phyloP scores from a whole-genome alignment of 192 early-diverging fungal species.

The Entophlyctis luteolus region DNA sequence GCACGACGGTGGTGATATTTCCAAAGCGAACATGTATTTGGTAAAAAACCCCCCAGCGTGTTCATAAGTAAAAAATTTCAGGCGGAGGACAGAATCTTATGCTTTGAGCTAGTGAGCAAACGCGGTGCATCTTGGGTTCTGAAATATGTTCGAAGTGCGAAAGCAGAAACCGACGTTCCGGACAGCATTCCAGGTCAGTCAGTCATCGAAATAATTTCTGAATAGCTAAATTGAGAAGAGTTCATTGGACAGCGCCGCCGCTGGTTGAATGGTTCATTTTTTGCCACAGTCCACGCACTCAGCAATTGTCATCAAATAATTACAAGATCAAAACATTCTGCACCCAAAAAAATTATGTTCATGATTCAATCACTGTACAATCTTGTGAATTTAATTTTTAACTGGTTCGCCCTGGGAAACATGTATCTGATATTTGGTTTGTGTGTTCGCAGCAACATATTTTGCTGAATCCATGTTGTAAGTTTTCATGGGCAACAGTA shows the following conservation, averaged over 20 bases:
- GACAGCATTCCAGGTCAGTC: conserved; percentile 56
- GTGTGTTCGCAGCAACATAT: conserved; percentile 3
- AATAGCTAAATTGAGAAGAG: background rate
- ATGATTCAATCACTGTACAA: conserved; percentile 67
- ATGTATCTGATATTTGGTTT: conserved; percentile 56
- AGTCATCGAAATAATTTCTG: background rate
- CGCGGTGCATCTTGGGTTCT: conserved; percentile 64
- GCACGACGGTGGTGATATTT: conserved; percentile 55
- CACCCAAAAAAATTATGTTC: conserved; percentile 58
- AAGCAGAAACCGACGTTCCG: conserved; percentile 79
- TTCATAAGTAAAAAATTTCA: background rate
- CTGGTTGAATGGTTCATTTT: conserved; percentile 84
- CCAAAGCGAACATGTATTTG: conserved; percentile 73
- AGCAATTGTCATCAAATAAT: conserved; percentile 62
- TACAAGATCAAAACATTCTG: conserved; percentile 63
- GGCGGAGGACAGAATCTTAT: conserved; percentile 74
- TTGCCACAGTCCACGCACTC: conserved; percentile 73
- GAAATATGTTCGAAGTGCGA: conserved; percentile 65
- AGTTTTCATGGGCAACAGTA: conserved; percentile 34
- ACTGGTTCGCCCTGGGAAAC: conserved; percentile 72
- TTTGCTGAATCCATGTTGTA: too few relatives aligned
- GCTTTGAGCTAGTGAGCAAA: conserved; percentile 82
- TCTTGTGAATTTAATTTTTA: conserved; percentile 63
- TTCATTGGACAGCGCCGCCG: conserved; percentile 61
- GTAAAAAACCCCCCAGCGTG: background rate